phyloP scores from a whole-genome alignment of 139 green algal species.

The Marvania coccoides region DNA sequence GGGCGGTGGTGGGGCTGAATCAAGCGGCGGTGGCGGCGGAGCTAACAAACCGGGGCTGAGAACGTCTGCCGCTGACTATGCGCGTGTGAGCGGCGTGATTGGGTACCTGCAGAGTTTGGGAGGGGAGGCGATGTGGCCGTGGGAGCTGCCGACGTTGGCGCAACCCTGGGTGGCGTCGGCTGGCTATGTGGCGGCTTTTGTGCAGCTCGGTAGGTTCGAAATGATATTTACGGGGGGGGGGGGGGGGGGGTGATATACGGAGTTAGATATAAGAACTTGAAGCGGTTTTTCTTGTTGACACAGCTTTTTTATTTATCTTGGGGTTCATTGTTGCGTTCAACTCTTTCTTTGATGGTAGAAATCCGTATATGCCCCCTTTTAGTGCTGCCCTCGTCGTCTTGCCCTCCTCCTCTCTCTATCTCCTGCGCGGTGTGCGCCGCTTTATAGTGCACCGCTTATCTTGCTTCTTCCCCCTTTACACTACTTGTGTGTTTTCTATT shows the following conservation, averaged over 20 bases:
- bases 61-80: conserved; percentile 17
- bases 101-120: conserved; percentile 67
- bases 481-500: background rate
- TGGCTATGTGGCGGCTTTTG: conserved; percentile 31
- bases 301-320: no score
- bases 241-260: no score
- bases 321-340: no score
- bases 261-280: no score
- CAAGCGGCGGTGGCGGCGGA: background rate
- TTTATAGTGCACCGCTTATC: no score
- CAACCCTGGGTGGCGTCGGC: conserved; percentile 25
- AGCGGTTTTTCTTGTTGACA: no score
- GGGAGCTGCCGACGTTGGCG: conserved; percentile 48
- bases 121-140: conserved; percentile 64
- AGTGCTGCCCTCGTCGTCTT: no score
- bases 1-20: background rate
- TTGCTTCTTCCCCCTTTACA: background rate
- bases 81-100: conserved; percentile 53
- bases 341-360: no score
- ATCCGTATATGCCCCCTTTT: no score
- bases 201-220: conserved; percentile 24
- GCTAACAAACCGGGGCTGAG: background rate
- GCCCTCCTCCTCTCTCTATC: no score
- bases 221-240: no score
- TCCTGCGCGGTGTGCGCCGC: no score